A percentile compares a stretch with the other conserved stretches of the same genome.
These are phyloP conservation scores for Fusarium sp. DNA, from an alignment of 2,329 filamentous ascomycete species.

Conservation along the genomic window DNA sequence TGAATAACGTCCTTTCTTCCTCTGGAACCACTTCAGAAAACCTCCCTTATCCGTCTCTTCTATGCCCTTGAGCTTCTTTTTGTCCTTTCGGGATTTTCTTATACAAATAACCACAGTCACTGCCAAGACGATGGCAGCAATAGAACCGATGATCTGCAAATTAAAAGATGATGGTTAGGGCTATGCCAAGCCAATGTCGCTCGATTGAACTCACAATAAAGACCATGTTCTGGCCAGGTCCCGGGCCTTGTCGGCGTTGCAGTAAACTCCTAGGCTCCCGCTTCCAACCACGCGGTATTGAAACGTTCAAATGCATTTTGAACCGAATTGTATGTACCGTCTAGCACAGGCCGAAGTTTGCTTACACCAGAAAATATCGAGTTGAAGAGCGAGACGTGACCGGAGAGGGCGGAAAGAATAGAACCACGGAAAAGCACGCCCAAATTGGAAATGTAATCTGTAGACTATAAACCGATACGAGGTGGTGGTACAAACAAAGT, in stretches of 20 bases:
- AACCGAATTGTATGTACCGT: slow-evolving; percentile 32
- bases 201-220: slow-evolving; percentile 41
- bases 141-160: slow-evolving; percentile 36
- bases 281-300: slow-evolving; percentile 38
- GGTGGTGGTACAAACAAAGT: slow-evolving; percentile 10
- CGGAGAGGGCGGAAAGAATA: slow-evolving; percentile 19
- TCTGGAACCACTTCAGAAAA: slow-evolving; percentile 30
- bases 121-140: slow-evolving; percentile 25
- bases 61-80: slow-evolving; percentile 31
- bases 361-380: slow-evolving; percentile 8
- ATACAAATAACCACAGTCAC: slow-evolving; percentile 30
- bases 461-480: slow-evolving; percentile 17
- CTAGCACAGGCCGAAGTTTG: slow-evolving; percentile 13
- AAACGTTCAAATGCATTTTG: slow-evolving; percentile 42
- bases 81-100: slow-evolving; percentile 7
- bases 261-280: slow-evolving; percentile 15
- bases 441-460: slow-evolving; percentile 17
- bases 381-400: slow-evolving; percentile 2
- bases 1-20: slow-evolving; percentile 44
- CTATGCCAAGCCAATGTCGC: neutral
- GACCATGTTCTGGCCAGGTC: slow-evolving; percentile 29
- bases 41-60: slow-evolving; percentile 36
- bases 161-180: slow-evolving; percentile 6
- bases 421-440: slow-evolving; percentile 7
- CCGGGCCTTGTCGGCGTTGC: slow-evolving; percentile 11